These are phyloP conservation scores for Ogataea hybrid DNA, from an alignment of 1,139 yeast genomes.

Conservation along the genomic window DNA sequence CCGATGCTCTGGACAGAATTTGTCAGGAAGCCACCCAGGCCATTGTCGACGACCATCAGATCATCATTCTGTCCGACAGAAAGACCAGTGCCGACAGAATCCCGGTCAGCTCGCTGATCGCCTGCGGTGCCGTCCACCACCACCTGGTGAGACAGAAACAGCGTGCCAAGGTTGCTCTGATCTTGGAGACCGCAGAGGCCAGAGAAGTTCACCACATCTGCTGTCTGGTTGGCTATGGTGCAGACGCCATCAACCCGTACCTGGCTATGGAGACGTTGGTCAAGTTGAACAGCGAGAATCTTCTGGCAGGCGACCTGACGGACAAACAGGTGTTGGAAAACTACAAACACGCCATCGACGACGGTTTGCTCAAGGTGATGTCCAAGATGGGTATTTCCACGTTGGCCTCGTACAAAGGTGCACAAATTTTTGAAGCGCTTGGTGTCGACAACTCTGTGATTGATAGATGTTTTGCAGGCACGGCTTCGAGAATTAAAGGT, in stretches of 20 bases:
- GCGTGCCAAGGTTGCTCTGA: conserved; percentile 90
- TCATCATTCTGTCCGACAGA: conserved; percentile 76
- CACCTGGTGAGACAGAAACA: conserved; percentile 94
- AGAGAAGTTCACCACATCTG: conserved; percentile 97
- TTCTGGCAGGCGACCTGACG: conserved; percentile 58
- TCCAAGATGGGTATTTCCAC: conserved; percentile 99
- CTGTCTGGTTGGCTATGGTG: conserved; percentile 94
- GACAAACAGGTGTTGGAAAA: conserved; percentile 65
- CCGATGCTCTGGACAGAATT: conserved; percentile 78
- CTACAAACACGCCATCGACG: conserved; percentile 80
- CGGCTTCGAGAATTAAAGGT: conserved; percentile 96
- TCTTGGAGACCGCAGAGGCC: conserved; percentile 95
- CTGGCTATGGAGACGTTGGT: conserved; percentile 86
- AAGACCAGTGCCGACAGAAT: conserved; percentile 59
- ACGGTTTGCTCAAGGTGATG: conserved; percentile 95
- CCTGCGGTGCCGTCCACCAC: conserved; percentile 97
- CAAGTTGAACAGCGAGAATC: conserved; percentile 79
- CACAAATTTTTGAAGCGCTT: conserved; percentile 95
- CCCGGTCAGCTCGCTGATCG: conserved; percentile 85
- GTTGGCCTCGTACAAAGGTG: conserved; percentile 95
- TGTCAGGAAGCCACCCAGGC: conserved; percentile 88
- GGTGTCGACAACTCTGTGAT: conserved; percentile 95
- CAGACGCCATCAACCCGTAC: conserved; percentile 94
- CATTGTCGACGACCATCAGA: conserved; percentile 69
- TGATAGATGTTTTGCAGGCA: conserved; percentile 94